Conservation (phyloP, 345 rosid species). For the Linum tenue region DNA sequence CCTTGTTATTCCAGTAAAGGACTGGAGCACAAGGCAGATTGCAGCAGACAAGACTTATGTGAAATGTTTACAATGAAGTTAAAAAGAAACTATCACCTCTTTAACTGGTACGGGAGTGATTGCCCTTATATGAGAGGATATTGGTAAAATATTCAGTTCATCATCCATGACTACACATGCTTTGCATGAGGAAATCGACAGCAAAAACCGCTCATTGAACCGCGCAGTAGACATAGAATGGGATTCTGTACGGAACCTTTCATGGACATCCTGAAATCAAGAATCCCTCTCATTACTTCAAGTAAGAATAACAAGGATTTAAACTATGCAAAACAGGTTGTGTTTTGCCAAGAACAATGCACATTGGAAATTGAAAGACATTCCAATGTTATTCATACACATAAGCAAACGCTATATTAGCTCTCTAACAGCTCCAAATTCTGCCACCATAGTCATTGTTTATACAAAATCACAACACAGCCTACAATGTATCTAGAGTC, state of each 20-base stretch:
- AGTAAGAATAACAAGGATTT: background rate
- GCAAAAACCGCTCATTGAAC: slow-evolving; percentile 82
- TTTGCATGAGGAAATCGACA: slow-evolving; percentile 86
- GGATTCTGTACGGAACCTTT: slow-evolving; percentile 89
- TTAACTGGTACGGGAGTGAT: slow-evolving; percentile 44
- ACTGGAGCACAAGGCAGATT: background rate
- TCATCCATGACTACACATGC: slow-evolving; percentile 92
- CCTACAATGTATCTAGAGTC: no score
- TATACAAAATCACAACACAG: no score
- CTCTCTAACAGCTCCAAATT: no score
- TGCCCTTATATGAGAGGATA: slow-evolving; percentile 85
- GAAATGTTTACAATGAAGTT: no score
- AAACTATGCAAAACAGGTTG: background rate
- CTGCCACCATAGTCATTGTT: no score
- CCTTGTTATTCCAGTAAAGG: background rate
- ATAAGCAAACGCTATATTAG: no score
- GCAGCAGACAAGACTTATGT: background rate
- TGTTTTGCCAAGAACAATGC: background rate
- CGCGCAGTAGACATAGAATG: slow-evolving; percentile 82
- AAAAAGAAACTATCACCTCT: slow-evolving; percentile 39
- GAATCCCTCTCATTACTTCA: background rate
- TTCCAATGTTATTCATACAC: no score
- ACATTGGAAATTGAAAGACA: background rate
- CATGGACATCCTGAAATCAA: slow-evolving; percentile 85
- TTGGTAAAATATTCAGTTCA: slow-evolving; percentile 84